phyloP scores from a whole-genome alignment of 1,139 yeast species.

The Kurtzmaniella quercitrusa region DNA sequence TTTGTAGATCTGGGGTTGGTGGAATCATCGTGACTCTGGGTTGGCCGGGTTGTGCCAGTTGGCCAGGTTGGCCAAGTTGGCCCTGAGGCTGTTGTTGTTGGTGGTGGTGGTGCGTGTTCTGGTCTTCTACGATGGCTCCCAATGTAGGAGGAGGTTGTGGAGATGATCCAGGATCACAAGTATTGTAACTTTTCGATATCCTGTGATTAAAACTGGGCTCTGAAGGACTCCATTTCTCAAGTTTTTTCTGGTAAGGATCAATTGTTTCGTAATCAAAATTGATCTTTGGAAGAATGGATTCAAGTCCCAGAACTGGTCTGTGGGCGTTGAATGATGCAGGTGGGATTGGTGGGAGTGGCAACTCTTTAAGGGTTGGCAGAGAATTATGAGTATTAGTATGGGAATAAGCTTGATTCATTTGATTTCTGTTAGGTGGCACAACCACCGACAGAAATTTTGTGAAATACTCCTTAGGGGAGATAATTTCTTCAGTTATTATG shows the following conservation, averaged over 20 bases:
- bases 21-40: neutral
- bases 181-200: neutral
- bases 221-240: too few relatives aligned
- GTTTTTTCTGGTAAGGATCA: neutral
- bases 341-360: conserved; percentile 34
- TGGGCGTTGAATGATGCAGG: conserved; percentile 12
- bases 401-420: too few relatives aligned
- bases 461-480: conserved; percentile 40
- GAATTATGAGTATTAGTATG: neutral
- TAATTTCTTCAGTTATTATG: conserved; percentile 65
- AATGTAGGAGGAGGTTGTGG: neutral
- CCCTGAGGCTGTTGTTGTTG: neutral
- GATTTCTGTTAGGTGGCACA: conserved; percentile 2
- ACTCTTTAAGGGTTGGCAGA: conserved; percentile 13
- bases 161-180: neutral
- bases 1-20: conserved; percentile 1
- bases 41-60: neutral
- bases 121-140: neutral
- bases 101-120: neutral
- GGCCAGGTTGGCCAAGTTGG: neutral
- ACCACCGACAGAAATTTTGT: conserved; percentile 17
- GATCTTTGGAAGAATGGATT: conserved; percentile 1
- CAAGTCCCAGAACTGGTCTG: conserved; percentile 1
- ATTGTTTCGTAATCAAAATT: neutral
- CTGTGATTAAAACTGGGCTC: neutral